A percentile compares a stretch with the other conserved stretches of the same genome.
Conservation (phyloP, 2,329 filamentous ascomycete species). For the Neopestalotiopsis clavispora region DNA sequence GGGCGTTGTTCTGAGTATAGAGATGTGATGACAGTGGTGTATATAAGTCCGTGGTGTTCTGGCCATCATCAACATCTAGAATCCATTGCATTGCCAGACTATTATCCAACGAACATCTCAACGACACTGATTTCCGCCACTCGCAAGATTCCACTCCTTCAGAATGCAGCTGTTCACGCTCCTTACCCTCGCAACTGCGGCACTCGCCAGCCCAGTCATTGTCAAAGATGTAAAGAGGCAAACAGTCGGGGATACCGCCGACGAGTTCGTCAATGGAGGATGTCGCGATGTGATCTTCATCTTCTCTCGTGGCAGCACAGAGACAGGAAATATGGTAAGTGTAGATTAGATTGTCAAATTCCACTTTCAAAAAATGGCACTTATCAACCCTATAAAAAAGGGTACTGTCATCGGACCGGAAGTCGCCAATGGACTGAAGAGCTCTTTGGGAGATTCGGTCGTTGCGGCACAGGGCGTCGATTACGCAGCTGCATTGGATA, state of each 20-base stretch:
- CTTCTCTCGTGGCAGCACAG: conserved; percentile 12
- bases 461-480: conserved; percentile 28
- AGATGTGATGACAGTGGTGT: not conserved
- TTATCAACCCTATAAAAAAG: not conserved
- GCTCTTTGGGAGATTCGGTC: conserved; percentile 19
- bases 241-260: conserved; percentile 23
- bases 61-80: not conserved
- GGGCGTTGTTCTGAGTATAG: not conserved
- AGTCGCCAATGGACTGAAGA: conserved; percentile 26
- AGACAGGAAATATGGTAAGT: conserved; percentile 17
- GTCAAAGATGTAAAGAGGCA: not conserved
- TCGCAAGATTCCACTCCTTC: not conserved
- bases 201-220: conserved; percentile 11
- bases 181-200: not conserved
- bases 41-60: not conserved
- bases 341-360: not conserved
- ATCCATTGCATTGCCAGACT: not conserved
- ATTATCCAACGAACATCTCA: not conserved
- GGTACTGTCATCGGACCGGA: conserved; percentile 22
- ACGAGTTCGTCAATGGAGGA: conserved; percentile 40
- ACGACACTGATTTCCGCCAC: not conserved
- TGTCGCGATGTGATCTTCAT: conserved; percentile 42
- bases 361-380: not conserved
- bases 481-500: conserved; percentile 34
- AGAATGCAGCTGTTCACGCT: conserved; percentile 8